These are phyloP conservation scores for Berberis vulgaris DNA, from an alignment of 164 flowering plant species.

Conservation along the genomic window DNA sequence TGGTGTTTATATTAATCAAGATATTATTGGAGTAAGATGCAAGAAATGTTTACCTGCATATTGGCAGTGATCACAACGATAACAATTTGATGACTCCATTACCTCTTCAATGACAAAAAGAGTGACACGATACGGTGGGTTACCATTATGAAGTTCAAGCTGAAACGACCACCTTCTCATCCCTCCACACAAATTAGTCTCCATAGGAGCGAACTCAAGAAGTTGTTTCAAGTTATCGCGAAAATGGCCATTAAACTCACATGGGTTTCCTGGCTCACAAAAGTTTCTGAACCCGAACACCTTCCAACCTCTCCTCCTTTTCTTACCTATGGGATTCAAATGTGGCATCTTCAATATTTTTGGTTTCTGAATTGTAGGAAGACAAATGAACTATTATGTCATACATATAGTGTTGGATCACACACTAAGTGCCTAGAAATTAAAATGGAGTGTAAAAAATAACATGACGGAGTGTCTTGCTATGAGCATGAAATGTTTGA, in stretches of 20 bases:
- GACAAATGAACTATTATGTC: neutral
- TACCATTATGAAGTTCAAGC: slow-evolving; percentile 54
- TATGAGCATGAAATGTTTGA: slow-evolving; percentile 20
- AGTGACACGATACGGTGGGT: slow-evolving; percentile 47
- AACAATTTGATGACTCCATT: slow-evolving; percentile 31
- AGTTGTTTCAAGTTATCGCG: slow-evolving; percentile 51
- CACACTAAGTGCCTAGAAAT: slow-evolving; percentile 50
- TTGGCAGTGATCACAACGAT: slow-evolving; percentile 70
- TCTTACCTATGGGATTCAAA: slow-evolving; percentile 38
- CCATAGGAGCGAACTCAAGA: slow-evolving; percentile 51
- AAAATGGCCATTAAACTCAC: slow-evolving; percentile 51
- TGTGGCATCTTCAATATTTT: slow-evolving; percentile 19
- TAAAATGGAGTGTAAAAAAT: slow-evolving; percentile 32
- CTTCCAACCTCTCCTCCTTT: slow-evolving; percentile 68
- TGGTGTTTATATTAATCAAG: neutral
- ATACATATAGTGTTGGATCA: slow-evolving; percentile 26
- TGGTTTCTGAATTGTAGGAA: neutral
- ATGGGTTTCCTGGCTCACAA: slow-evolving; percentile 60
- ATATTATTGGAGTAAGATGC: neutral
- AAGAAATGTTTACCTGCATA: slow-evolving; percentile 51
- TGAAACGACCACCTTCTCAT: slow-evolving; percentile 73
- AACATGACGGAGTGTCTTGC: slow-evolving; percentile 16
- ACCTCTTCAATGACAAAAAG: slow-evolving; percentile 68
- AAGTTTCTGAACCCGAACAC: slow-evolving; percentile 65
- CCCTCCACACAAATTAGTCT: slow-evolving; percentile 23